Percentiles rank a stretch among this genome's conserved stretches.
Evolutionary conservation across 192 early-diverging fungal species (phyloP).

Genomic region (Phlyctochytrium arcticum): DNA sequence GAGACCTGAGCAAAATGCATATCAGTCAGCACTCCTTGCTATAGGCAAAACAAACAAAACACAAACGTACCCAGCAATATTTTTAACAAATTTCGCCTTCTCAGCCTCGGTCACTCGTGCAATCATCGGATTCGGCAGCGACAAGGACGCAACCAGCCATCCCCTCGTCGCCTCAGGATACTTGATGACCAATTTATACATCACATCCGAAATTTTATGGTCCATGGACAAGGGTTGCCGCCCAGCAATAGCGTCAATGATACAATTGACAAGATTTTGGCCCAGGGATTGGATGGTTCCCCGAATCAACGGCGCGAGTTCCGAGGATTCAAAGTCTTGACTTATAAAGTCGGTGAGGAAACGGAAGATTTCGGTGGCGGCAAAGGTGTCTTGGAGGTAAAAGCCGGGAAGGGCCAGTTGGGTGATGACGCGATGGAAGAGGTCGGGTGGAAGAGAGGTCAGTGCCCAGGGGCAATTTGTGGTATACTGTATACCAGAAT

Average conservation of each 20-base stretch:
- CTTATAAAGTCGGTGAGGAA: conserved; percentile 19
- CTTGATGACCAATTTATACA: conserved; percentile 11
- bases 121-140: conserved; percentile 16
- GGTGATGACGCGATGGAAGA: conserved; percentile 18
- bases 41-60: background rate
- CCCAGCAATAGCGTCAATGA: conserved; percentile 14
- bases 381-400: conserved; percentile 23
- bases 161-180: conserved; percentile 22
- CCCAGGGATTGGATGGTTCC: background rate
- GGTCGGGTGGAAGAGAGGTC: conserved; percentile 2
- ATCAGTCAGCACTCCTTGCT: background rate
- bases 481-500: background rate
- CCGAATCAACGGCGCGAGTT: background rate
- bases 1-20: background rate
- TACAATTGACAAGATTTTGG: background rate
- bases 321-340: background rate
- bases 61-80: conserved; percentile 8
- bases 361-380: conserved; percentile 16
- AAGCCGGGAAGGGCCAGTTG: conserved; percentile 13
- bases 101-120: background rate
- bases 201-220: conserved; percentile 4
- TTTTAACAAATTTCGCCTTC: conserved; percentile 23
- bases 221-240: conserved; percentile 12
- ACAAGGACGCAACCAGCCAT: conserved; percentile 8
- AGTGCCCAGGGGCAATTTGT: conserved; percentile 26